These are phyloP conservation scores for Termitomyces sp. DNA, from an alignment of 768 basidiomycete genomes.

Conservation along the genomic window DNA sequence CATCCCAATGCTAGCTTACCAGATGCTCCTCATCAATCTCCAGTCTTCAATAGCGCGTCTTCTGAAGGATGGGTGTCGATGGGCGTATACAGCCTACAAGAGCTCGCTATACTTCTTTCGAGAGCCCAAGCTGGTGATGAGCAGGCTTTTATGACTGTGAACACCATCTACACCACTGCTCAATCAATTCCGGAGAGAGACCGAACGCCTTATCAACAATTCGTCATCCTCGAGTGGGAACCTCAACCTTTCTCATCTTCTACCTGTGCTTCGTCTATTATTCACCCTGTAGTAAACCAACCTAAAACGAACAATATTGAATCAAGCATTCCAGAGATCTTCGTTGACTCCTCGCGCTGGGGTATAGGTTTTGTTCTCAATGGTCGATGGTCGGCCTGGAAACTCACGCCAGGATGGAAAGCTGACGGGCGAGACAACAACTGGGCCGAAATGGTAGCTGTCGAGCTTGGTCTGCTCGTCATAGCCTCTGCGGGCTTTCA, in stretches of 20 bases:
- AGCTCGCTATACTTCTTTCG: not conserved
- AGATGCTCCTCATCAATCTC: not conserved
- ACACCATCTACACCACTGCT: not conserved
- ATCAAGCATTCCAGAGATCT: constrained; percentile 17
- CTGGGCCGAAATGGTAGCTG: constrained; percentile 40
- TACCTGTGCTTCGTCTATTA: not conserved
- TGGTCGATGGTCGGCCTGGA: constrained; percentile 34
- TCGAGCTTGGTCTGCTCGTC: constrained; percentile 33
- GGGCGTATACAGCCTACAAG: not conserved
- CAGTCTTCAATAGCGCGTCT: not conserved
- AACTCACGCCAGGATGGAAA: constrained; percentile 24
- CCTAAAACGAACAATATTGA: not conserved
- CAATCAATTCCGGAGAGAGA: not conserved
- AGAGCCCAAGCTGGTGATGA: not conserved
- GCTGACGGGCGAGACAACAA: constrained; percentile 25
- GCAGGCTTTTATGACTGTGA: not conserved
- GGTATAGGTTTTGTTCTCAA: constrained; percentile 35
- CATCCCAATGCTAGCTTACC: not conserved
- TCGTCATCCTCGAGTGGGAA: not conserved
- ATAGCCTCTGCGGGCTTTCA: constrained; percentile 18
- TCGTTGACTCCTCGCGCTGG: constrained; percentile 35
- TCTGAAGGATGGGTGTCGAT: not conserved
- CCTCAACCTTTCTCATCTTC: not conserved
- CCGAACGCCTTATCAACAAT: not conserved
- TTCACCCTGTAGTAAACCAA: too few relatives aligned